These are phyloP conservation scores for Rubroboletus satanas DNA, from an alignment of 768 basidiomycete species.

Conservation along the genomic window DNA sequence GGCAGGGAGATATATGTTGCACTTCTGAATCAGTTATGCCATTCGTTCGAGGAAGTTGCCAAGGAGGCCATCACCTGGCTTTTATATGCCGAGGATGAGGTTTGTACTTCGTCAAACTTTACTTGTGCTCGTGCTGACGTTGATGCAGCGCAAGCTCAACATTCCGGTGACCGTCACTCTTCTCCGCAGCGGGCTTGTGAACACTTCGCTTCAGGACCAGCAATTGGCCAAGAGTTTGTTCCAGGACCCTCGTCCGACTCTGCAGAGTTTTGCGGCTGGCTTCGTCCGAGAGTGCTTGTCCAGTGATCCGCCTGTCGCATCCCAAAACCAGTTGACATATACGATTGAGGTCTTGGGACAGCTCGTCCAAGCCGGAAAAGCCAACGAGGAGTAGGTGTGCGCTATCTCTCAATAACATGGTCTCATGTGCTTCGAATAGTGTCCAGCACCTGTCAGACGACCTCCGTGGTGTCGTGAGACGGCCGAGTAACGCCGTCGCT, in stretches of 20 bases:
- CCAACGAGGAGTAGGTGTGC: slow-evolving; percentile 74
- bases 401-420: neutral
- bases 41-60: slow-evolving; percentile 84
- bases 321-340: slow-evolving; percentile 73
- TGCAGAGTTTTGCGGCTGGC: slow-evolving; percentile 78
- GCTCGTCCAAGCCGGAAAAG: slow-evolving; percentile 68
- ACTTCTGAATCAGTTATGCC: slow-evolving; percentile 84
- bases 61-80: slow-evolving; percentile 98
- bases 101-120: slow-evolving; percentile 33
- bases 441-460: slow-evolving; percentile 76
- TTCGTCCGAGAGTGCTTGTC: slow-evolving; percentile 86
- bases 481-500: slow-evolving; percentile 37
- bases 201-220: slow-evolving; percentile 74
- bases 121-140: slow-evolving; percentile 3
- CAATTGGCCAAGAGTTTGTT: slow-evolving; percentile 84
- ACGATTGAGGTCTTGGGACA: slow-evolving; percentile 79
- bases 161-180: slow-evolving; percentile 90
- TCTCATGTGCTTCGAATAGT: slow-evolving; percentile 35
- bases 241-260: slow-evolving; percentile 69
- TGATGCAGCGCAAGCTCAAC: slow-evolving; percentile 85
- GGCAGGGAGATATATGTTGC: slow-evolving; percentile 92
- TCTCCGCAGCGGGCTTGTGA: slow-evolving; percentile 78
- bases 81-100: slow-evolving; percentile 94
- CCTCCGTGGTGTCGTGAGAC: slow-evolving; percentile 61
- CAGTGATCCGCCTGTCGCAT: slow-evolving; percentile 73